Percentiles rank a stretch among this genome's conserved stretches.
phyloP scores from a whole-genome alignment of 164 flowering plant genomes.

The Akebia trifoliata region DNA sequence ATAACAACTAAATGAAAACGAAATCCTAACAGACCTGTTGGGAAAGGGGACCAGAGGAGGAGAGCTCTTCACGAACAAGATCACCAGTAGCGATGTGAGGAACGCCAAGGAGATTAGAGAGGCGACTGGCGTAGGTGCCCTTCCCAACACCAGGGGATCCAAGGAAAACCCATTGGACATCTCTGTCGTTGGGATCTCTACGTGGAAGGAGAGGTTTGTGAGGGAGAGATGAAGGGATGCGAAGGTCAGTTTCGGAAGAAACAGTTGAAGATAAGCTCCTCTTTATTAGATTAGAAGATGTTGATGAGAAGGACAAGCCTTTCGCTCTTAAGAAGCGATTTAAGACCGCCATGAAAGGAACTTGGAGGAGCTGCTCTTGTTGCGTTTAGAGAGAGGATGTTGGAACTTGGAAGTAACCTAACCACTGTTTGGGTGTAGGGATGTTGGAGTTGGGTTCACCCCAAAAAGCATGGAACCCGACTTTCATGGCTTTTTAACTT shows the following conservation, averaged over 20 bases:
- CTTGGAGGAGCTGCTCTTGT: too few species aligned
- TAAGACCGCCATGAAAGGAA: slow-evolving; percentile 35
- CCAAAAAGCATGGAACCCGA: too few species aligned
- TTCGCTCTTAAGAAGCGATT: slow-evolving; percentile 28
- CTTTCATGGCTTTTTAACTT: too few species aligned
- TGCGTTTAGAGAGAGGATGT: too few species aligned
- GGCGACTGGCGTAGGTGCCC: slow-evolving; percentile 83
- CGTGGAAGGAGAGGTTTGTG: slow-evolving; percentile 13
- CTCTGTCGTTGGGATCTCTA: slow-evolving; percentile 24
- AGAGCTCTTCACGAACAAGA: slow-evolving; percentile 81
- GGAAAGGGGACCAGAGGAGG: slow-evolving; percentile 62
- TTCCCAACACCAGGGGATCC: slow-evolving; percentile 97
- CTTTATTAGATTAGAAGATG: slow-evolving; percentile 9
- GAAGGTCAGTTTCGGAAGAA: slow-evolving; percentile 25
- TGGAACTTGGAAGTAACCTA: too few species aligned
- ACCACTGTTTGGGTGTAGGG: not conserved
- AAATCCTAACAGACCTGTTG: slow-evolving; percentile 61
- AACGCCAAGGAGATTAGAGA: slow-evolving; percentile 68
- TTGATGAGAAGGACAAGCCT: not conserved
- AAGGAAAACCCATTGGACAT: slow-evolving; percentile 87
- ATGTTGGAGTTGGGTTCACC: not conserved
- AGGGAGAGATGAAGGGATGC: slow-evolving; percentile 14
- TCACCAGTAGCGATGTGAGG: slow-evolving; percentile 99
- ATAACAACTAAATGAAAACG: too few species aligned
- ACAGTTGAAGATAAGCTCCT: slow-evolving; percentile 19